Conservation (phyloP, 2,329 filamentous ascomycete genomes). For the Verticillium klebahnii region DNA sequence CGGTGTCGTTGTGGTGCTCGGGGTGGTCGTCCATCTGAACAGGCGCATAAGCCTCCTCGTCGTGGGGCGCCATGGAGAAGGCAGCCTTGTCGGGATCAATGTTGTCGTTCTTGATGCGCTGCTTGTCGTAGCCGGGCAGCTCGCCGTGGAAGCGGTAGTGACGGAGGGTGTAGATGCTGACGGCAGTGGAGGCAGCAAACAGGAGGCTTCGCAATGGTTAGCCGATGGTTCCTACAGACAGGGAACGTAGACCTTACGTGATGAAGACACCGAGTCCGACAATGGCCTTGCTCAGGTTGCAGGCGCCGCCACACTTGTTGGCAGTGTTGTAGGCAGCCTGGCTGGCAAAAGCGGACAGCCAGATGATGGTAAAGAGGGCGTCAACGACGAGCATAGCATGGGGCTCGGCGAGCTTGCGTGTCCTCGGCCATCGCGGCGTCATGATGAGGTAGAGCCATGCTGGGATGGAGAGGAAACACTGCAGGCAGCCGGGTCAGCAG, state of each 20-base stretch:
- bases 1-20: slow-evolving; percentile 33
- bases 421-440: slow-evolving; percentile 59
- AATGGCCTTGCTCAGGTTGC: slow-evolving; percentile 57
- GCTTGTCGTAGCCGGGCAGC: slow-evolving; percentile 57
- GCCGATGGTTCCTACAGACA: slow-evolving; percentile 2
- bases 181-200: slow-evolving; percentile 46
- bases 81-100: slow-evolving; percentile 67
- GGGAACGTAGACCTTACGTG: slow-evolving; percentile 40
- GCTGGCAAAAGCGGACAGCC: slow-evolving; percentile 63
- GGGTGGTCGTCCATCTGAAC: slow-evolving; percentile 53
- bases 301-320: slow-evolving; percentile 50
- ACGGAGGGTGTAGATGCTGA: slow-evolving; percentile 56
- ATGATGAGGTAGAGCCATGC: slow-evolving; percentile 62
- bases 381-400: slow-evolving; percentile 58
- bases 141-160: slow-evolving; percentile 59
- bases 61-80: slow-evolving; percentile 63
- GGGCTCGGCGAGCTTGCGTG: slow-evolving; percentile 56
- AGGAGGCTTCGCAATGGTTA: slow-evolving; percentile 41
- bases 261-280: slow-evolving; percentile 60
- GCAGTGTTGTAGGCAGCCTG: slow-evolving; percentile 60
- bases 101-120: slow-evolving; percentile 38
- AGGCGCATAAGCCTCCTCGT: slow-evolving; percentile 61
- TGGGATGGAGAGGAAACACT: slow-evolving; percentile 63
- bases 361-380: slow-evolving; percentile 52
- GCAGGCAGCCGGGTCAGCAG: slow-evolving; percentile 1